phyloP scores from a whole-genome alignment of 208 protist genomes.

The Acanthamoeba quina region DNA sequence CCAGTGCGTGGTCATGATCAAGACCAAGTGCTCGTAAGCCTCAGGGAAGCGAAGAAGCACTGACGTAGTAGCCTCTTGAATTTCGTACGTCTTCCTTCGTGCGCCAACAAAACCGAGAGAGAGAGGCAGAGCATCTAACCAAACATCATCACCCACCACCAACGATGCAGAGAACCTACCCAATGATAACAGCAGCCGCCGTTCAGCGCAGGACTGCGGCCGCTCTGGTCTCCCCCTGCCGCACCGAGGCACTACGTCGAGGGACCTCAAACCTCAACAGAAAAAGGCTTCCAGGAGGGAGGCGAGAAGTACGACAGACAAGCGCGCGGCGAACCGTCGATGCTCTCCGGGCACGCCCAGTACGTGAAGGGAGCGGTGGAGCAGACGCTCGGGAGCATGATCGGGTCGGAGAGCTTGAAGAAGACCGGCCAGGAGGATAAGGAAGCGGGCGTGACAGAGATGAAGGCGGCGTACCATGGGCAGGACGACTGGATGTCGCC shows the following conservation, averaged over 20 bases:
- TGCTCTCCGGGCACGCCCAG: neutral
- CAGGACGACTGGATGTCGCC: slow-evolving; percentile 24
- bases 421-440: slow-evolving; percentile 94
- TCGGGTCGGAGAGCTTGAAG: slow-evolving; percentile 84
- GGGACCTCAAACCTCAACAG: neutral
- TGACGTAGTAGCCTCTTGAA: neutral
- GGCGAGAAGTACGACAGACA: neutral
- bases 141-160: too few species aligned
- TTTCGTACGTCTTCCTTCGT: neutral
- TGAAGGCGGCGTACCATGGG: slow-evolving; percentile 91
- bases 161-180: too few species aligned
- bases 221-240: too few species aligned
- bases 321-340: neutral
- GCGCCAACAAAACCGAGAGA: too few species aligned
- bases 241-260: too few species aligned
- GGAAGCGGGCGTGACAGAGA: slow-evolving; percentile 95
- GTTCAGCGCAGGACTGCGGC: too few species aligned
- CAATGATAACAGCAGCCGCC: too few species aligned
- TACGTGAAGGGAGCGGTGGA: neutral
- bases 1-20: too few species aligned
- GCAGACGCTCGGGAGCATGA: slow-evolving; percentile 7
- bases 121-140: too few species aligned
- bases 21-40: too few species aligned
- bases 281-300: neutral
- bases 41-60: neutral